Evolutionary conservation across 345 rosid genomes (phyloP).

Genomic region (Punica granatum): DNA sequence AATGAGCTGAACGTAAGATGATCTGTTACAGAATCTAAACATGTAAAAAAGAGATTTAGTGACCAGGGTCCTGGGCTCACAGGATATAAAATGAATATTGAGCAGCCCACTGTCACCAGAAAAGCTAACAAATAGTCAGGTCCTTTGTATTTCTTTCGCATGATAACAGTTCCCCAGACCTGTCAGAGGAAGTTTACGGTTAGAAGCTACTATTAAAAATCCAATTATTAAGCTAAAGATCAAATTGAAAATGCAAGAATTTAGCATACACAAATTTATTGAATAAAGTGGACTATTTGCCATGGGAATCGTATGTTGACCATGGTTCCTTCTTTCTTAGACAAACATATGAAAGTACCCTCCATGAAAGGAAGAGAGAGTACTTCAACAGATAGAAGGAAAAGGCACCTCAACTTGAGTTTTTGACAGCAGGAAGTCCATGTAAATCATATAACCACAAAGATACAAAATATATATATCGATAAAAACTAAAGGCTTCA

Average conservation of each 20-base stretch:
- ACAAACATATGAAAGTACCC: not conserved
- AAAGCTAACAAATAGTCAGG: constrained; percentile 80
- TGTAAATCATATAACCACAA: not conserved
- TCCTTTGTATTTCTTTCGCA: constrained; percentile 87
- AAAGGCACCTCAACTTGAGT: not conserved
- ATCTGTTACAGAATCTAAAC: constrained; percentile 13
- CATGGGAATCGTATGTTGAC: not conserved
- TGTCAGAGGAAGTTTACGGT: constrained; percentile 12
- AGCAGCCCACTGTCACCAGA: constrained; percentile 85
- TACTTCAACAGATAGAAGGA: too few relatives aligned
- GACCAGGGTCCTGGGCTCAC: constrained; percentile 25
- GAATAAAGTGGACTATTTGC: not conserved
- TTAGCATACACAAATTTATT: not conserved
- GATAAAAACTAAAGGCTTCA: not conserved
- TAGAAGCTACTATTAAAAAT: not conserved
- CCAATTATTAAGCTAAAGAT: not conserved
- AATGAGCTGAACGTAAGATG: not conserved
- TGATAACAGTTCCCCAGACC: constrained; percentile 87
- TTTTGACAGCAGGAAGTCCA: not conserved
- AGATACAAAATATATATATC: not conserved
- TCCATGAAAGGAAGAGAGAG: not conserved
- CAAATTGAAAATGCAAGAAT: not conserved
- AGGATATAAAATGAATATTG: constrained; percentile 83
- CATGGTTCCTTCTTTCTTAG: not conserved
- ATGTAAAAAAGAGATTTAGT: not conserved